phyloP scores from a whole-genome alignment of 805 yeast species.

The Lipomyces lipofer region DNA sequence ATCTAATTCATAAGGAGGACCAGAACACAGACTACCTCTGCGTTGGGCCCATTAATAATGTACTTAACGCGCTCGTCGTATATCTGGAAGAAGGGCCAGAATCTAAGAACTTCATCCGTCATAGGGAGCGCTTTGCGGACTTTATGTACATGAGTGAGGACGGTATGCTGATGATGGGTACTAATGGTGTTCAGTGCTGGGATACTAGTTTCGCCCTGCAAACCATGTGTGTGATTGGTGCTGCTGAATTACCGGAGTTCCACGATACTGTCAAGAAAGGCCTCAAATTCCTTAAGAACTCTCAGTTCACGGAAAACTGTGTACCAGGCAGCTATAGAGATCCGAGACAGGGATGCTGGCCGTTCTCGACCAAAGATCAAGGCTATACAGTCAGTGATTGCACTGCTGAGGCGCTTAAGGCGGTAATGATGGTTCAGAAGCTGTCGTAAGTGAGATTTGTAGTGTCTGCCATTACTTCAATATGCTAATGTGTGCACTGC shows the following conservation, averaged over 20 bases:
- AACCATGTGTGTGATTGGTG: slow-evolving; percentile 73
- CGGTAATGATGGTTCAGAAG: slow-evolving; percentile 85
- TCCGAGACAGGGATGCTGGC: slow-evolving; percentile 87
- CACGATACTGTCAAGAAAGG: slow-evolving; percentile 63
- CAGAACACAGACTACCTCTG: slow-evolving; percentile 76
- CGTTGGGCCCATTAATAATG: slow-evolving; percentile 93
- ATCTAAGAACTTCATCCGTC: slow-evolving; percentile 58
- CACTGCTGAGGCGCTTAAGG: slow-evolving; percentile 93
- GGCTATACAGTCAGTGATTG: slow-evolving; percentile 97
- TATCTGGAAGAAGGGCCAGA: slow-evolving; percentile 68
- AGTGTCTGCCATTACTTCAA: slow-evolving; percentile 41
- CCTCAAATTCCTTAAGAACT: slow-evolving; percentile 68
- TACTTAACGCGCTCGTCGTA: slow-evolving; percentile 74
- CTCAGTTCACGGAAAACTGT: slow-evolving; percentile 84
- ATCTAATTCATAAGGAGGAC: slow-evolving; percentile 69
- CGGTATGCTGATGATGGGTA: slow-evolving; percentile 93
- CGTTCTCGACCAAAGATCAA: slow-evolving; percentile 91
- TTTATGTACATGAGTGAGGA: slow-evolving; percentile 80
- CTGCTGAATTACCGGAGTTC: slow-evolving; percentile 68
- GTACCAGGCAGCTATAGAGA: slow-evolving; percentile 80
- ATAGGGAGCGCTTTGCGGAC: slow-evolving; percentile 66
- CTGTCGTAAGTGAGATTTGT: slow-evolving; percentile 43
- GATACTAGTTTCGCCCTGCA: slow-evolving; percentile 91
- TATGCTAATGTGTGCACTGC: too few species aligned
- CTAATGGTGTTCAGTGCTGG: slow-evolving; percentile 98